A percentile compares a stretch with the other conserved stretches of the same genome.
phyloP scores from a whole-genome alignment of 352 stramenopile species.

The Pythium aristosporum region DNA sequence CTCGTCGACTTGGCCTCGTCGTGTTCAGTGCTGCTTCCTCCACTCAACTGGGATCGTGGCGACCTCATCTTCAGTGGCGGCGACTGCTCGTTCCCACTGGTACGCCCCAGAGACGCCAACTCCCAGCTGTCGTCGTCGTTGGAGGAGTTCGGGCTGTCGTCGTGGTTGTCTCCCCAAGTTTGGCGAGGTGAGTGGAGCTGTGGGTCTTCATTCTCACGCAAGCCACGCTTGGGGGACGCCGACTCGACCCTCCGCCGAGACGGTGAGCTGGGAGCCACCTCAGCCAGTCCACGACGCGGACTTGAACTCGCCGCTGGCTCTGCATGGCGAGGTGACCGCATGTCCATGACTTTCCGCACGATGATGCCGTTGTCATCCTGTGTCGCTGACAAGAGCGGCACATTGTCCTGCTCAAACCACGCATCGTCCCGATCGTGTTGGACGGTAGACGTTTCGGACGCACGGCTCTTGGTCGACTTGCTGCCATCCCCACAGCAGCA shows the following conservation, averaged over 20 bases:
- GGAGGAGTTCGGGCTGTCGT: constrained; percentile 19
- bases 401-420: constrained; percentile 68
- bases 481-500: constrained; percentile 16
- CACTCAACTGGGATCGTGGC: background rate
- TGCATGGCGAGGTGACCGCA: constrained; percentile 37
- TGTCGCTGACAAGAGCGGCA: constrained; percentile 54
- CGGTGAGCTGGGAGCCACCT: background rate
- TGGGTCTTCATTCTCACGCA: background rate
- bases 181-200: background rate
- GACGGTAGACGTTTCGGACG: background rate
- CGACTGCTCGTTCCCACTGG: background rate
- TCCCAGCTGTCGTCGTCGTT: constrained; percentile 25
- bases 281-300: background rate
- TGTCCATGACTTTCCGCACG: constrained; percentile 57
- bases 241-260: background rate
- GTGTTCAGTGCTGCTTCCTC: constrained; percentile 2
- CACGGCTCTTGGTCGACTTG: background rate
- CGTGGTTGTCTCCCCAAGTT: background rate
- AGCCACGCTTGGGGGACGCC: constrained; percentile 6
- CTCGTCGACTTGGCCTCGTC: background rate
- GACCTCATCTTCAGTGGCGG: constrained; percentile 5
- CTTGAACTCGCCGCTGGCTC: background rate
- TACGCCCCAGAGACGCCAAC: constrained; percentile 11
- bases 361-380: constrained; percentile 35
- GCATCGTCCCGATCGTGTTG: constrained; percentile 34